Evolutionary conservation across 2,329 filamentous ascomycete genomes (phyloP).

Genomic region (Nemania diffusa): DNA sequence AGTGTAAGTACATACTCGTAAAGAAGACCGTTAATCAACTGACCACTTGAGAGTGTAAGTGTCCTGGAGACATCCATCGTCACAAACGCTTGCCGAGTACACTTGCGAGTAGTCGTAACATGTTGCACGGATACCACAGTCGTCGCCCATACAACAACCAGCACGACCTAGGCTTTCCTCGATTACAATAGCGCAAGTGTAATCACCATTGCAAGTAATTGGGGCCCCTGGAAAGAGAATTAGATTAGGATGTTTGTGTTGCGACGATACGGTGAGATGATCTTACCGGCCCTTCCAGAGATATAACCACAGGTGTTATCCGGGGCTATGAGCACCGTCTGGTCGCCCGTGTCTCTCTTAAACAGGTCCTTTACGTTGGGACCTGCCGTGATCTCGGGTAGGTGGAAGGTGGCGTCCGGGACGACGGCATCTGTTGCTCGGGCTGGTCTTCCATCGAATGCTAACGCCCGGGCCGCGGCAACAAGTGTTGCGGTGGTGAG

Average conservation of each 20-base stretch:
- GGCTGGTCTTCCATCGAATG: constrained; percentile 48
- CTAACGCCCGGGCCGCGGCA: constrained; percentile 50
- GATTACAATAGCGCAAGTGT: constrained; percentile 56
- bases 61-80: constrained; percentile 54
- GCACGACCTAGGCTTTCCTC: constrained; percentile 51
- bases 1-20: constrained; percentile 34
- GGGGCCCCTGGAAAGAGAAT: constrained; percentile 48
- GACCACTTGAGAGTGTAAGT: constrained; percentile 60
- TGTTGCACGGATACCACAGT: constrained; percentile 51
- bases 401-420: constrained; percentile 51
- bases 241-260: constrained; percentile 4
- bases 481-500: constrained; percentile 47
- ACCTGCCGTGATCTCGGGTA: constrained; percentile 56
- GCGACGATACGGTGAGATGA: not conserved
- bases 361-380: constrained; percentile 51
- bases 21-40: constrained; percentile 20
- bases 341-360: constrained; percentile 45
- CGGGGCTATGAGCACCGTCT: constrained; percentile 57
- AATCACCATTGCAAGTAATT: constrained; percentile 53
- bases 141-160: constrained; percentile 54
- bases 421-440: constrained; percentile 50
- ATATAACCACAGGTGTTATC: constrained; percentile 64
- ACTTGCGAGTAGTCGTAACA: constrained; percentile 55
- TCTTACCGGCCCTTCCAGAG: constrained; percentile 52
- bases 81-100: constrained; percentile 52